Evolutionary conservation across 2,329 filamentous ascomycete genomes (phyloP).

Genomic region (Dissoconium aciculare): DNA sequence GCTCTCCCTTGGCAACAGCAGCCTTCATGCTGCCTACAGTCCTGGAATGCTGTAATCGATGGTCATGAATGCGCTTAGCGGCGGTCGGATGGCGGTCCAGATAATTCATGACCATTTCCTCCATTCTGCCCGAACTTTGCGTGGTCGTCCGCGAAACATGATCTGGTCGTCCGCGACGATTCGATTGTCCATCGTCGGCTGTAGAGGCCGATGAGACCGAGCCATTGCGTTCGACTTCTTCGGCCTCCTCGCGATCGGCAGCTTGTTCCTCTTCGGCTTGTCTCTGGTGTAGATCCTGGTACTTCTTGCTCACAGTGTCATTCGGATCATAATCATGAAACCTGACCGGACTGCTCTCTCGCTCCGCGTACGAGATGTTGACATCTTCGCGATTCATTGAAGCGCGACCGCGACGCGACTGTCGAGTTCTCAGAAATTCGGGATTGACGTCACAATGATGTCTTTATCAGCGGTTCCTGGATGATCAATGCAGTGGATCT

Average conservation of each 20-base stretch:
- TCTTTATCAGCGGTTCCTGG: too few relatives aligned
- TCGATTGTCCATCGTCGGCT: conserved; percentile 22
- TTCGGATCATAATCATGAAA: conserved; percentile 14
- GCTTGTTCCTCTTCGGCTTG: conserved; percentile 39
- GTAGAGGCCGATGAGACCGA: conserved; percentile 23
- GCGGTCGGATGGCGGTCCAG: conserved; percentile 55
- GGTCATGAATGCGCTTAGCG: conserved; percentile 56
- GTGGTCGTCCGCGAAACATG: conserved; percentile 7
- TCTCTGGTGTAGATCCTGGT: conserved; percentile 21
- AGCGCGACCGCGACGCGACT: too few relatives aligned
- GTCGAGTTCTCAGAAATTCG: too few relatives aligned
- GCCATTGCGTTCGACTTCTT: conserved; percentile 35
- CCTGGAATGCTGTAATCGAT: conserved; percentile 51
- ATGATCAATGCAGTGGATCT: too few relatives aligned
- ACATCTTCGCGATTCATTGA: conserved; percentile 43
- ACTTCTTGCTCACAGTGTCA: conserved; percentile 1
- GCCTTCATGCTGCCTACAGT: conserved; percentile 46
- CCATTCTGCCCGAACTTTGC: conserved; percentile 22
- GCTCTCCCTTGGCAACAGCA: conserved; percentile 25
- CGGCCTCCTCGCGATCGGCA: too few relatives aligned
- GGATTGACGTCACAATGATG: too few relatives aligned
- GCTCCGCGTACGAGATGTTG: conserved; percentile 41
- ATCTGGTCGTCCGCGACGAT: not conserved
- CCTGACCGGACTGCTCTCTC: conserved; percentile 35
- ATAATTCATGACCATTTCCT: conserved; percentile 28